Conservation (phyloP, 2,329 filamentous ascomycete genomes). For the Eutypella sp. region DNA sequence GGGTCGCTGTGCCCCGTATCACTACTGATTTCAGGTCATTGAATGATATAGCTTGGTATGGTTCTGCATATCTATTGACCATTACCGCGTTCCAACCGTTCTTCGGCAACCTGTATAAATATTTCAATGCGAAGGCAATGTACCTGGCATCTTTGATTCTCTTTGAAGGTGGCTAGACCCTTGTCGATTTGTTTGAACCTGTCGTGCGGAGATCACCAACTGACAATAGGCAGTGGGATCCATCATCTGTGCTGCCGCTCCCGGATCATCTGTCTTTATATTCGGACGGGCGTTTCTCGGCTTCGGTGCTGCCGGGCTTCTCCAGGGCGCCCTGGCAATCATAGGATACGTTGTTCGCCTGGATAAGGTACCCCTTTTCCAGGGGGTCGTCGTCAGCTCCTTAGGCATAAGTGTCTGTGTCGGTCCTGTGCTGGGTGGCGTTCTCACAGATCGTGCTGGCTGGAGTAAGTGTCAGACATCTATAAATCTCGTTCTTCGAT, state of each 20-base stretch:
- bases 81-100: slow-evolving; percentile 7
- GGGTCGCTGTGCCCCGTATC: not conserved
- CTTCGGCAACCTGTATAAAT: slow-evolving; percentile 7
- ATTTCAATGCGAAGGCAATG: slow-evolving; percentile 2
- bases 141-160: slow-evolving; percentile 3
- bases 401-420: slow-evolving; percentile 31
- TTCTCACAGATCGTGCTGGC: slow-evolving; percentile 12
- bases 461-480: slow-evolving; percentile 9
- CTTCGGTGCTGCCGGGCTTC: slow-evolving; percentile 19
- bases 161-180: slow-evolving; percentile 2
- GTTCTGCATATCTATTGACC: slow-evolving; percentile 6
- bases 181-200: not conserved
- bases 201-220: not conserved
- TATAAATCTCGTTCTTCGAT: not conserved
- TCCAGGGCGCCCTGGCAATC: slow-evolving; percentile 23
- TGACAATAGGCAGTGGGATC: slow-evolving; percentile 2
- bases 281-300: slow-evolving; percentile 21
- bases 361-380: slow-evolving; percentile 35
- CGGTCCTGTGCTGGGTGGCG: slow-evolving; percentile 18
- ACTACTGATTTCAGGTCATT: slow-evolving; percentile 7
- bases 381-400: slow-evolving; percentile 35
- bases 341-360: slow-evolving; percentile 32
- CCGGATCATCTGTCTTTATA: slow-evolving; percentile 16
- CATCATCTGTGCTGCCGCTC: slow-evolving; percentile 21
- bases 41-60: slow-evolving; percentile 9